Conservation (phyloP, 495 filamentous ascomycete species). For the Podospora anserina region DNA sequence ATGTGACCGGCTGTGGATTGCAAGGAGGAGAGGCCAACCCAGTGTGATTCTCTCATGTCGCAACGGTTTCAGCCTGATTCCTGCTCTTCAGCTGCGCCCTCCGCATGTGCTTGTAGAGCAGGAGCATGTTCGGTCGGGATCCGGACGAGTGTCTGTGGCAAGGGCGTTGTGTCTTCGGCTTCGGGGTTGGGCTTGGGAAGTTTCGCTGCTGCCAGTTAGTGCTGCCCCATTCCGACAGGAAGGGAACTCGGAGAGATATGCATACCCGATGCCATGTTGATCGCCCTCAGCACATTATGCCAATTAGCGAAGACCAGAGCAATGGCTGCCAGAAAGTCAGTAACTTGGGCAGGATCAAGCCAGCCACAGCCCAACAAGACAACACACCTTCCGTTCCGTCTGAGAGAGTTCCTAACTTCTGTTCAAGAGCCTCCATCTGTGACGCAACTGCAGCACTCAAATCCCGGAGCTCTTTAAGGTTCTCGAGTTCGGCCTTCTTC, state of each 20-base stretch:
- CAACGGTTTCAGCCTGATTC: slow-evolving; percentile 24
- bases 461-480: slow-evolving; percentile 79
- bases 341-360: slow-evolving; percentile 4
- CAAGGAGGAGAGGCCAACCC: not conserved
- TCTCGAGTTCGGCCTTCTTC: slow-evolving; percentile 91
- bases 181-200: slow-evolving; percentile 39
- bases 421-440: slow-evolving; percentile 88
- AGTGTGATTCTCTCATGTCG: not conserved
- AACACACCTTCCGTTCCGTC: slow-evolving; percentile 85
- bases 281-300: slow-evolving; percentile 90
- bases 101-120: slow-evolving; percentile 51
- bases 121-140: slow-evolving; percentile 70
- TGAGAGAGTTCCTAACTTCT: slow-evolving; percentile 80
- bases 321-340: slow-evolving; percentile 58
- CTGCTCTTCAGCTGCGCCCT: slow-evolving; percentile 38
- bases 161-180: slow-evolving; percentile 43
- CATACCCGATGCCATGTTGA: slow-evolving; percentile 93
- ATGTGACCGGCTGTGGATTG: not conserved
- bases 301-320: slow-evolving; percentile 91
- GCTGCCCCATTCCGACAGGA: slow-evolving; percentile 21
- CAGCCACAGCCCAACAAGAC: not conserved
- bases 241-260: slow-evolving; percentile 16
- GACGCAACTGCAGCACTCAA: slow-evolving; percentile 80
- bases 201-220: slow-evolving; percentile 61
- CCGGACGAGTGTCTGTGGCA: slow-evolving; percentile 78